Percentiles rank a stretch among this genome's conserved stretches.
These are phyloP conservation scores for Backusella parvicylindrica DNA, from an alignment of 192 early-diverging fungal species.

Conservation along the genomic window DNA sequence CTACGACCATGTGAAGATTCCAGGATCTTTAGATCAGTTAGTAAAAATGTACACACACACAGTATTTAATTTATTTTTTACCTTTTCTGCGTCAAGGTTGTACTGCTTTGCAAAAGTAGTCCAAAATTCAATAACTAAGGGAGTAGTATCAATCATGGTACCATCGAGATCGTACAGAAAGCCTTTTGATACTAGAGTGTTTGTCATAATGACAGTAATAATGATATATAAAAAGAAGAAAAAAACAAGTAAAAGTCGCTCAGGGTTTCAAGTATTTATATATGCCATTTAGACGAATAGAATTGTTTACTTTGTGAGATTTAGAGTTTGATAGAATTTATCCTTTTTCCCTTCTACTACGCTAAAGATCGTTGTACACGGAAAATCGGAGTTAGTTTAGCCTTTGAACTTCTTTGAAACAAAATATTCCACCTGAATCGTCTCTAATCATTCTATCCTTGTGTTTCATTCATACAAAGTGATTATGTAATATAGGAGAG, in stretches of 20 bases:
- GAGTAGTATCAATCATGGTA: conserved; percentile 51
- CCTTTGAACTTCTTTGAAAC: neutral
- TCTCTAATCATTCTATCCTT: neutral
- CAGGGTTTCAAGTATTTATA: neutral
- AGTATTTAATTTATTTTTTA: too few relatives aligned
- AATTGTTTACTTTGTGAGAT: neutral
- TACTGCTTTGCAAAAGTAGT: conserved; percentile 34
- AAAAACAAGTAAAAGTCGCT: neutral
- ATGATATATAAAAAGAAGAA: conserved; percentile 5
- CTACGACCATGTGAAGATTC: conserved; percentile 47
- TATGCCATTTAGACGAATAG: too few relatives aligned
- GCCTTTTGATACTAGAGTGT: conserved; percentile 9
- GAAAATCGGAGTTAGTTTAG: neutral
- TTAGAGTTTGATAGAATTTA: neutral
- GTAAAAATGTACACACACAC: too few relatives aligned
- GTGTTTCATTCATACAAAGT: too few relatives aligned
- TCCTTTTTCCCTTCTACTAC: neutral
- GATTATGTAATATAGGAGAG: too few relatives aligned
- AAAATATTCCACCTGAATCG: neutral
- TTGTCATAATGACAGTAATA: neutral
- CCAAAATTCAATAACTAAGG: conserved; percentile 47
- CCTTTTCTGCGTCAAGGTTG: conserved; percentile 36
- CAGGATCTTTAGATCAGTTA: conserved; percentile 38
- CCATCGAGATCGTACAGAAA: conserved; percentile 44
- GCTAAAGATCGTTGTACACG: neutral